Evolutionary conservation across 495 filamentous ascomycete species (phyloP), one percentile per base, ranked within the genome.

Genomic region (Penicillium alfredii): DNA sequence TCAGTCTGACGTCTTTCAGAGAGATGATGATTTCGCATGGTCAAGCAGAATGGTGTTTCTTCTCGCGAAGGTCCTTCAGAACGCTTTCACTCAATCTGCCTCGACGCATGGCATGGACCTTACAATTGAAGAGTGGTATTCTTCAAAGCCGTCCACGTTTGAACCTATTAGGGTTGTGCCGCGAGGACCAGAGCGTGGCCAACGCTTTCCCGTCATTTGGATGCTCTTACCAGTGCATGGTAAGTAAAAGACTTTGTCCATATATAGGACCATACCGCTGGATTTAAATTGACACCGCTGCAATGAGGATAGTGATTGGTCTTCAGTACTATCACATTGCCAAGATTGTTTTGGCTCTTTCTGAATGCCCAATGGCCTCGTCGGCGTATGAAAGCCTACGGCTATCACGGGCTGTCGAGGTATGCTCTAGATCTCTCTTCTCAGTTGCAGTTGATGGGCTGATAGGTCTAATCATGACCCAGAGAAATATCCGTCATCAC

Each of bases 301-400:
- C 21, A 13, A 9, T 33, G 2, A 14, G 12, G 19, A 1, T 15
- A 60, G 57, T 55, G 16, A 39, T 60, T 33, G 54, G 57, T 11
- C 22, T 58, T 6, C 57, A 61, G 36, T 61, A 58, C 24, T 61
- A 53, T 19, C 51, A 61, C 19, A 47, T 61, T 17, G 54, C 57
- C 3, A 58, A 56, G 35, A 61, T 61, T 18, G 35, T 58, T 4
- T 30, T 58, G 10, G 49, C 46, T 11, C 34, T 58, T 15, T 46
- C 54, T 4, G 35, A 38, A 32, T 34, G 34, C 9, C 34, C 51
- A 1, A 43, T 9, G 11, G 11, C 42, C 8, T 32, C 33, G n/a
- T 42, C 42, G 6, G 34, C 39, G 11, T 53, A 58, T 41, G 48
- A 55, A 11, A 55, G 25, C 16, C 30, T 61, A 15, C 47, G 36